These are phyloP conservation scores for Cudoniella acicularis DNA, from an alignment of 495 filamentous ascomycete genomes.

Conservation along the genomic window DNA sequence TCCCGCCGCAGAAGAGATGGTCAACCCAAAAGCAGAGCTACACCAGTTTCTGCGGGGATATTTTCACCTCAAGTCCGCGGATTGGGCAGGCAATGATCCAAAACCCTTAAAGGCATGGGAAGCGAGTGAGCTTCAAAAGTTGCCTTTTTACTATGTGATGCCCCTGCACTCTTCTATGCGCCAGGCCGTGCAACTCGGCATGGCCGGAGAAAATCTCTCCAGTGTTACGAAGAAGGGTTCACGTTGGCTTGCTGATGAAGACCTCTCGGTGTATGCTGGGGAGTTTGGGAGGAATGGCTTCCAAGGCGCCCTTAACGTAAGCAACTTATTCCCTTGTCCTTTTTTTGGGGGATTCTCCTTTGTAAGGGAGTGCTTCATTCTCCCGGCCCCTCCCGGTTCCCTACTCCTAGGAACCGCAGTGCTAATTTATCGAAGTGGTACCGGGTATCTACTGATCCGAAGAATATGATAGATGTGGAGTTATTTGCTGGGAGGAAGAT, in stretches of 20 bases:
- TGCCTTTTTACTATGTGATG: slow-evolving; percentile 73
- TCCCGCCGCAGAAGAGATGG: slow-evolving; percentile 56
- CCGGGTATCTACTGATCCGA: slow-evolving; percentile 50
- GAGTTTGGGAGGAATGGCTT: slow-evolving; percentile 66
- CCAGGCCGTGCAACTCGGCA: slow-evolving; percentile 44
- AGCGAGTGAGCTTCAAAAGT: slow-evolving; percentile 48
- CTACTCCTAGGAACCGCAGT: too few relatives aligned
- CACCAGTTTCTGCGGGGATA: slow-evolving; percentile 60
- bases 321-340: too few relatives aligned
- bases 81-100: slow-evolving; percentile 53
- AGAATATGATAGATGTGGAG: slow-evolving; percentile 46
- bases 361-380: too few relatives aligned
- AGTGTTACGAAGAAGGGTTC: slow-evolving; percentile 21
- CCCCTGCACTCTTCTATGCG: slow-evolving; percentile 53
- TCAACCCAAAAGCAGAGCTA: slow-evolving; percentile 46
- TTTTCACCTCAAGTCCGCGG: slow-evolving; percentile 63
- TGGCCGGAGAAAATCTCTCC: slow-evolving; percentile 44
- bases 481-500: slow-evolving; percentile 61
- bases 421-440: too few relatives aligned
- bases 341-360: too few relatives aligned
- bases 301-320: slow-evolving; percentile 64
- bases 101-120: slow-evolving; percentile 50
- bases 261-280: slow-evolving; percentile 54
- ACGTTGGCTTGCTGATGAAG: slow-evolving; percentile 52
- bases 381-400: too few relatives aligned